Evolutionary conservation across 345 rosid genomes (phyloP), one percentile per base, ranked within the genome.

Genomic region (Salix caprea): DNA sequence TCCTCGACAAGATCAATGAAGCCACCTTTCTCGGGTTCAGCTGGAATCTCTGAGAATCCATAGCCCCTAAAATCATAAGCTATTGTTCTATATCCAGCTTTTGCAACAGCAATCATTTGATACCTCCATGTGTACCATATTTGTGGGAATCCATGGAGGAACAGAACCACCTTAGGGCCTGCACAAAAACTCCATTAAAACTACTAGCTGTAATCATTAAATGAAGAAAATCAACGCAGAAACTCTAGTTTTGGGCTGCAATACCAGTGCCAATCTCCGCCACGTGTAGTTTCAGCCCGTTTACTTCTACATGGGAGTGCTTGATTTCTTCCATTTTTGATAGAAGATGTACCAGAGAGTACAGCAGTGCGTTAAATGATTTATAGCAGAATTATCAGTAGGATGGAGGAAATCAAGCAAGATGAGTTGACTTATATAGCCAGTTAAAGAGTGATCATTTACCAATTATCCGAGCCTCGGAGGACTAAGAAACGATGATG

Each of bases 71-170:
- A 87, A 66, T 85, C 87, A 1, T 80, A 36, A 0, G 87, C 77
- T 0, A 85, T 77, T 7, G 84, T 78, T 2, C 82, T 24, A 74
- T 74, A 80, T 2, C 88, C 86, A 2, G 80, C 82, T 3, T 72
- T 70, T 3, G 86, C 87, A 2, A 79, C 76, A 16, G 60, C 84
- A 30, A 82, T 48, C 87, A 85, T 82, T 72, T 84, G 88, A 75
- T 80, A 76, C 73, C 90, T 82, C 86, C 87, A 87, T 12, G 85
- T 74, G 79, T 82, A 85, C 88, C 88, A 85, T 61, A 81, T 79
- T 65, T 82, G 82, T 1, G 86, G 86, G 84, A 87, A 87, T 4
- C 88, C 90, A 64, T 87, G 90, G 65, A 83, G 73, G 83, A 85
- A 83, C 40, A 85, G 16, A 75, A 82, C 80, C 50, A 56, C 78